Percentiles rank a stretch among this genome's conserved stretches.
Conservation (phyloP, 306 rosid species). For the Trifolium pratense region DNA sequence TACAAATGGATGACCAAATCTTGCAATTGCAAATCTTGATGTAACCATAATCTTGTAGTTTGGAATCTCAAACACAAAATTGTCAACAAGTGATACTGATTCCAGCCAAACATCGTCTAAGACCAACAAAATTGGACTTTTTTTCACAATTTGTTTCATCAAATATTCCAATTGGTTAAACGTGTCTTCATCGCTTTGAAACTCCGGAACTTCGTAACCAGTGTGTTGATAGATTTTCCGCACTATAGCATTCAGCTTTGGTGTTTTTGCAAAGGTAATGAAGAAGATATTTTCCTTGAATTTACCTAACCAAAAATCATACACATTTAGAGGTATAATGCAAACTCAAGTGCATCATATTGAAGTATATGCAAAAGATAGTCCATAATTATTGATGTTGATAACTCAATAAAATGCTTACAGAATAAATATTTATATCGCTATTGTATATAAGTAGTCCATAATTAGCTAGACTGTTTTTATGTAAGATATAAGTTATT, state of each 20-base stretch:
- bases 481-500: too few relatives aligned
- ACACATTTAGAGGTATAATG: constrained; percentile 24
- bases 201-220: constrained; percentile 29
- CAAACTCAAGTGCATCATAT: neutral
- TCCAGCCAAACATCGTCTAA: constrained; percentile 64
- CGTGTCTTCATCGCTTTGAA: constrained; percentile 46
- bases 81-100: constrained; percentile 55
- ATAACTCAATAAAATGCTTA: too few relatives aligned
- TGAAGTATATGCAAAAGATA: too few relatives aligned
- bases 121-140: constrained; percentile 51
- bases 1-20: constrained; percentile 35
- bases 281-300: constrained; percentile 60
- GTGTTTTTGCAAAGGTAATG: constrained; percentile 43
- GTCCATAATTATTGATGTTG: too few relatives aligned
- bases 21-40: constrained; percentile 53
- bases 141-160: constrained; percentile 33
- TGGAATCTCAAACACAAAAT: constrained; percentile 44
- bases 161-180: constrained; percentile 41
- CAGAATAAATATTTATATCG: too few relatives aligned
- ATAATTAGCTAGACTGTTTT: too few relatives aligned
- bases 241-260: constrained; percentile 49
- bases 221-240: constrained; percentile 49
- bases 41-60: constrained; percentile 65
- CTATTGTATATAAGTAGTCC: too few relatives aligned
- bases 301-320: constrained; percentile 48